phyloP scores from a whole-genome alignment of 1,284 basidiomycete genomes.

The Gomphus bonarii region DNA sequence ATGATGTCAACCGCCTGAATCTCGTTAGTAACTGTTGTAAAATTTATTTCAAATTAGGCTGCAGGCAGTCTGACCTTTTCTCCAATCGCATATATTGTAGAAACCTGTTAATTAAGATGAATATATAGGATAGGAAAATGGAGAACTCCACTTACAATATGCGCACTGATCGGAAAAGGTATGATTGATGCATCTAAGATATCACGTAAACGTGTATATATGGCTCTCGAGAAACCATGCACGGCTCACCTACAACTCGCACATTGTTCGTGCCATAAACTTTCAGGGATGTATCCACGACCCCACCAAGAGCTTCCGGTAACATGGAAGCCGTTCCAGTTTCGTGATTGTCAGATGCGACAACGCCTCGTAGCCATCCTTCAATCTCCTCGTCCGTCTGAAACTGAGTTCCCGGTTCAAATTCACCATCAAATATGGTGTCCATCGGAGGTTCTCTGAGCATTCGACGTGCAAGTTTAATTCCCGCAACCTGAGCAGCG shows the following conservation, averaged over 20 bases:
- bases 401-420: constrained; percentile 10
- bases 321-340: constrained; percentile 43
- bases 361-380: constrained; percentile 10
- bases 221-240: not conserved
- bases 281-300: constrained; percentile 38
- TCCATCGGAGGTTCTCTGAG: constrained; percentile 5
- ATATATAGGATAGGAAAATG: not conserved
- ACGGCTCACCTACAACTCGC: constrained; percentile 23
- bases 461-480: constrained; percentile 12
- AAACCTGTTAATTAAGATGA: not conserved
- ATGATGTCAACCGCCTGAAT: constrained; percentile 3
- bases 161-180: constrained; percentile 10
- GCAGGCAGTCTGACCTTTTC: constrained; percentile 8
- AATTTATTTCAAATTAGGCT: not conserved
- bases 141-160: not conserved
- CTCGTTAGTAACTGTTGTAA: not conserved
- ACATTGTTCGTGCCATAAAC: constrained; percentile 43
- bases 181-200: constrained; percentile 11
- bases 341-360: constrained; percentile 13
- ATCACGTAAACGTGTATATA: not conserved
- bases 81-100: constrained; percentile 12
- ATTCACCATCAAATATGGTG: constrained; percentile 9
- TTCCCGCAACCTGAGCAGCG: constrained; percentile 12
- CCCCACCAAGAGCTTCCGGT: constrained; percentile 39
- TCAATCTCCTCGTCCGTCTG: constrained; percentile 9